These are phyloP conservation scores for Perkinsus olseni DNA, from an alignment of 169 alveolate genomes.

Conservation along the genomic window DNA sequence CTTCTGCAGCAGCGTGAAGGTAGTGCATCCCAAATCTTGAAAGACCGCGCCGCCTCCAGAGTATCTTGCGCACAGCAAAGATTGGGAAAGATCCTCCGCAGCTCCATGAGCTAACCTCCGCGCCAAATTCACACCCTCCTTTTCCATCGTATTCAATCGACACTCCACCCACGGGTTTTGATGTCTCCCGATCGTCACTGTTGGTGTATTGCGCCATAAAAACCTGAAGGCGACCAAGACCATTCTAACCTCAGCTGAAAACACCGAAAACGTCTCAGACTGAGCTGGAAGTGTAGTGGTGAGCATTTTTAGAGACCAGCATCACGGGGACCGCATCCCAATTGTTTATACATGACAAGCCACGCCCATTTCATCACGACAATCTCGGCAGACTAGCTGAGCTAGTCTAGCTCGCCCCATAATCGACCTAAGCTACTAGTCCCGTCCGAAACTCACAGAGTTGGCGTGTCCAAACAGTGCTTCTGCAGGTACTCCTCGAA, in stretches of 20 bases:
- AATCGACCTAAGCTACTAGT: too few species aligned
- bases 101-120: background rate
- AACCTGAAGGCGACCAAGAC: too few species aligned
- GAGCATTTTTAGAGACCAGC: background rate
- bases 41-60: constrained; percentile 12
- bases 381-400: too few species aligned
- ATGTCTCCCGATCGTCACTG: constrained; percentile 6
- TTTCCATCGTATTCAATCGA: background rate
- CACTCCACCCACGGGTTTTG: constrained; percentile 12
- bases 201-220: background rate
- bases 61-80: background rate
- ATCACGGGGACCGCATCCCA: too few species aligned
- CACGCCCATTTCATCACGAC: too few species aligned
- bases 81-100: background rate
- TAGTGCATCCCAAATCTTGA: background rate
- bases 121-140: background rate
- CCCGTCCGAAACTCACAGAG: background rate
- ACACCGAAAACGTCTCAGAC: too few species aligned
- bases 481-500: background rate
- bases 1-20: background rate
- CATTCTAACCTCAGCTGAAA: too few species aligned
- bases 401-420: too few species aligned
- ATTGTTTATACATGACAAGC: too few species aligned
- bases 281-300: background rate
- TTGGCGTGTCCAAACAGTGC: background rate